Percentiles rank a stretch among this genome's conserved stretches.
phyloP scores from a whole-genome alignment of 176 grass and related monocot species.

The Areca catechu region DNA sequence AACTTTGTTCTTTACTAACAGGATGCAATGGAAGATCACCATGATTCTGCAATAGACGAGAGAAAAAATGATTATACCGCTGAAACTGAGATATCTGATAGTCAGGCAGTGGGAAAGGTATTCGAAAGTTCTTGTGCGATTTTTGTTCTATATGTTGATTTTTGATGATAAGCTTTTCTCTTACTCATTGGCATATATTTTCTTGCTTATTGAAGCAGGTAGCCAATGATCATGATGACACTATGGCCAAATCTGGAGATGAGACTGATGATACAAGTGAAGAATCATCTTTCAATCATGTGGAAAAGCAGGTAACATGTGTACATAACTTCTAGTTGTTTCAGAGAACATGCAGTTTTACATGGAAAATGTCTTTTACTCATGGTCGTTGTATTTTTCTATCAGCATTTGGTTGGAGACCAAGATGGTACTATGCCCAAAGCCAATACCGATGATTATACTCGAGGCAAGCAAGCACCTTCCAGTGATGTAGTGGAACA shows the following conservation, averaged over 20 bases:
- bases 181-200: too few relatives aligned
- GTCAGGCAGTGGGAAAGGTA: too few relatives aligned
- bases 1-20: too few relatives aligned
- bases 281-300: constrained; percentile 19
- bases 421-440: constrained; percentile 12
- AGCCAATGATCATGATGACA: constrained; percentile 33
- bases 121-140: too few relatives aligned
- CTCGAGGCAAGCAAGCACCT: constrained; percentile 13
- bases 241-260: constrained; percentile 17
- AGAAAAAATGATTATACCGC: too few relatives aligned
- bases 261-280: constrained; percentile 28
- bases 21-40: too few relatives aligned
- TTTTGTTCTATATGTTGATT: too few relatives aligned
- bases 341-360: constrained; percentile 1
- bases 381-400: constrained; percentile 8
- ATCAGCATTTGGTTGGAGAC: constrained; percentile 28
- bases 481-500: constrained; percentile 18
- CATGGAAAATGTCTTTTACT: neutral
- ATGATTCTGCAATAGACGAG: too few relatives aligned
- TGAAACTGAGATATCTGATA: too few relatives aligned
- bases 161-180: too few relatives aligned
- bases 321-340: too few relatives aligned
- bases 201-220: constrained; percentile 17
- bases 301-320: constrained; percentile 33
- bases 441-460: constrained; percentile 22